Conservation (phyloP, 352 stramenopile species). For the Bremia lactucae region DNA sequence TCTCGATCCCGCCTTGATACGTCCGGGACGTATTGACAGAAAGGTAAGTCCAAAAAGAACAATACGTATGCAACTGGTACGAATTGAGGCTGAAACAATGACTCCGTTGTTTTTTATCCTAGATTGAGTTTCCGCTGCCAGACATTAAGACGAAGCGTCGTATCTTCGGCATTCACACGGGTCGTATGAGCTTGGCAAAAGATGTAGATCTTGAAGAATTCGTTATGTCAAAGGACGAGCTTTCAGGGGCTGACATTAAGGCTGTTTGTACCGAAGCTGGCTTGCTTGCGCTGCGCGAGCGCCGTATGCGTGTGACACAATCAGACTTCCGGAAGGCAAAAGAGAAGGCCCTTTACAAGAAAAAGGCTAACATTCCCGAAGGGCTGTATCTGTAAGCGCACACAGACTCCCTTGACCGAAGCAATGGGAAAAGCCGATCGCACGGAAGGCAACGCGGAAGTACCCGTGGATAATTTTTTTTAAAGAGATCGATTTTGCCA, state of each 20-base stretch:
- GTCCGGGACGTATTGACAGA: conserved; percentile 98
- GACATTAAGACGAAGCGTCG: conserved; percentile 99
- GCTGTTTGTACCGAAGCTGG: conserved; percentile 99
- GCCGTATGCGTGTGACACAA: conserved; percentile 99
- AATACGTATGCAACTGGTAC: not conserved
- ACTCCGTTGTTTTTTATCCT: too few relatives aligned
- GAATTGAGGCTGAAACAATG: too few relatives aligned
- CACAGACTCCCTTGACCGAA: conserved; percentile 16
- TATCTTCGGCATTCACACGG: conserved; percentile 99
- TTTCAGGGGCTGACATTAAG: conserved; percentile 99
- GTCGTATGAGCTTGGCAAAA: conserved; percentile 94
- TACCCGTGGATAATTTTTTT: too few relatives aligned
- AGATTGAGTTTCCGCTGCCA: conserved; percentile 99
- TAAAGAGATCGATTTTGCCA: too few relatives aligned
- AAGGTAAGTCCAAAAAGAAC: conserved; percentile 61
- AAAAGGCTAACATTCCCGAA: conserved; percentile 99
- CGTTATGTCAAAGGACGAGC: conserved; percentile 99
- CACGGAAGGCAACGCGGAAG: too few relatives aligned
- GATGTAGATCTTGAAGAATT: conserved; percentile 99
- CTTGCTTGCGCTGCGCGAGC: conserved; percentile 96
- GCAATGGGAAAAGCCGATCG: conserved; percentile 15
- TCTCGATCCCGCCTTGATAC: conserved; percentile 97
- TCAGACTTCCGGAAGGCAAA: conserved; percentile 99
- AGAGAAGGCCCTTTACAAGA: conserved; percentile 99
- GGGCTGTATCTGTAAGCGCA: conserved; percentile 94